Percentiles rank a stretch among this genome's conserved stretches.
Evolutionary conservation across 495 filamentous ascomycete species (phyloP).

Genomic region (Penicillium samsonianum): DNA sequence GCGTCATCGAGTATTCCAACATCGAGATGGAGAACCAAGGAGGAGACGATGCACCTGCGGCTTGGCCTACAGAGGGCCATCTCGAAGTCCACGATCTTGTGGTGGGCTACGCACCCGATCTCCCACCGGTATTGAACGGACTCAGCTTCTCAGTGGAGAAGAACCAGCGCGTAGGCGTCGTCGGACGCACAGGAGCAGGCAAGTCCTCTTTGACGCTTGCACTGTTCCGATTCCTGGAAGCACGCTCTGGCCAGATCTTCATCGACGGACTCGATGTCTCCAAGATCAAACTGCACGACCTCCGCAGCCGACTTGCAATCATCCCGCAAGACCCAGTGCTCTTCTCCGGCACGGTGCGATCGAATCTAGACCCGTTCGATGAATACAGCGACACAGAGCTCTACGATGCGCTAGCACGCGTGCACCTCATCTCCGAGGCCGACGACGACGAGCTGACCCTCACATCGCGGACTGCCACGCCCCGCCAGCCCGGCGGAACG

Average conservation of each 20-base stretch:
- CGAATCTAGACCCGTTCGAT: constrained; percentile 80
- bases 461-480: constrained; percentile 35
- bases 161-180: constrained; percentile 78
- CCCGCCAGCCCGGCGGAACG: constrained; percentile 23
- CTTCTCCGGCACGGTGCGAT: constrained; percentile 81
- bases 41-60: constrained; percentile 63
- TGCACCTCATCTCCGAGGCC: constrained; percentile 62
- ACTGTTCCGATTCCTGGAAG: constrained; percentile 81
- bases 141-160: constrained; percentile 68
- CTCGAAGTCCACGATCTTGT: constrained; percentile 73
- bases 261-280: constrained; percentile 80
- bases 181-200: constrained; percentile 84
- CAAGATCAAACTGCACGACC: constrained; percentile 69
- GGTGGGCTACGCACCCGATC: constrained; percentile 73
- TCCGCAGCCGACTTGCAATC: constrained; percentile 75
- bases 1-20: constrained; percentile 77
- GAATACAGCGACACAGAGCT: constrained; percentile 71
- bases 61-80: constrained; percentile 77
- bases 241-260: constrained; percentile 64
- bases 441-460: constrained; percentile 39
- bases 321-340: constrained; percentile 87
- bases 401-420: constrained; percentile 70
- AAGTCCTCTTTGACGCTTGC: constrained; percentile 84
- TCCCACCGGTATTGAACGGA: constrained; percentile 74
- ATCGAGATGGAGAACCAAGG: constrained; percentile 66